A percentile compares a stretch with the other conserved stretches of the same genome.
These are phyloP conservation scores for Coemansia sp. DNA, from an alignment of 192 early-diverging fungal genomes.

Conservation along the genomic window DNA sequence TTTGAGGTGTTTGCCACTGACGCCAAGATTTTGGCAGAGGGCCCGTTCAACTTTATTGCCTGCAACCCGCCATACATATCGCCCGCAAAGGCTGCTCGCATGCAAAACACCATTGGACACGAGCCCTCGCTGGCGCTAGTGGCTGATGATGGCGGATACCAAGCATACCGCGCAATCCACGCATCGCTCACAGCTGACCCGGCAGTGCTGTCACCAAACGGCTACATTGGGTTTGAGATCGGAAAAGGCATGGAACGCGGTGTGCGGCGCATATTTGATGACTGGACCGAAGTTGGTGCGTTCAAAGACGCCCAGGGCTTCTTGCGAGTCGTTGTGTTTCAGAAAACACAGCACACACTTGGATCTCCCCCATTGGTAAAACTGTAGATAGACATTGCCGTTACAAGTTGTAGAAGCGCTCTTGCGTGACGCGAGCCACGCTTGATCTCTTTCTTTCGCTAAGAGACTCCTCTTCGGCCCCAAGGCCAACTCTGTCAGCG, in stretches of 20 bases:
- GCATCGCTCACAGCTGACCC: constrained; percentile 24
- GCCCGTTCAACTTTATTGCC: constrained; percentile 59
- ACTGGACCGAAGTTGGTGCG: constrained; percentile 37
- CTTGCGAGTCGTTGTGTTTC: constrained; percentile 60
- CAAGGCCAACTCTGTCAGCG: constrained; percentile 21
- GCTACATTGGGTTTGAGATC: constrained; percentile 55
- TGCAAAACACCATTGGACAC: constrained; percentile 45
- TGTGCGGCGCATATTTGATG: constrained; percentile 54
- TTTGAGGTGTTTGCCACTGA: constrained; percentile 46
- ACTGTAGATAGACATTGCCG: not conserved
- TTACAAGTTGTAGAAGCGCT: constrained; percentile 21
- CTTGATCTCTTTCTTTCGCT: constrained; percentile 10
- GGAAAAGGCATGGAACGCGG: constrained; percentile 59
- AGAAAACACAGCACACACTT: not conserved
- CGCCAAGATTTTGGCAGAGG: constrained; percentile 2
- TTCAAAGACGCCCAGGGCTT: constrained; percentile 55
- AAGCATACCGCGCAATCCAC: constrained; percentile 55
- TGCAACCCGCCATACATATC: constrained; percentile 77
- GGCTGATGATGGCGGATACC: constrained; percentile 61
- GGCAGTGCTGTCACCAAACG: constrained; percentile 23
- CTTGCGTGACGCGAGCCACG: constrained; percentile 20
- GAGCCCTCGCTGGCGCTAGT: constrained; percentile 68
- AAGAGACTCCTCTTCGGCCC: not conserved
- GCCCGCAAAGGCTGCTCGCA: constrained; percentile 20
- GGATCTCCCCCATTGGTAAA: not conserved